Evolutionary conservation across 2,329 filamentous ascomycete species (phyloP), one percentile per base, ranked within the genome.

Genomic region (Thielaviopsis populi): DNA sequence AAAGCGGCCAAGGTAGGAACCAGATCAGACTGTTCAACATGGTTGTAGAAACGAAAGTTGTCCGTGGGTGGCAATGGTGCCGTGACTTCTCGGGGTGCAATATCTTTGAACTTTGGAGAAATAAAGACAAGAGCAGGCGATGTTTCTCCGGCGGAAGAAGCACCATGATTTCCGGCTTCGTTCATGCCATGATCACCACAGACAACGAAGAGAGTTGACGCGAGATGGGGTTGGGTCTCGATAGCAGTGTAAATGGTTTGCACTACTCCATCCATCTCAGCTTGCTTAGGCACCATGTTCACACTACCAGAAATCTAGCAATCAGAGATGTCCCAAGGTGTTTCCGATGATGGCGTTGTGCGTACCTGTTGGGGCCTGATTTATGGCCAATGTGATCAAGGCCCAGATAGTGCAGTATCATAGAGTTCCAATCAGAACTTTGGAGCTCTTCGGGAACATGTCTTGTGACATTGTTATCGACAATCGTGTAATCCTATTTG

Each of bases 111-210:
- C 70, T 90, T 94, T 0, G 92, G 91, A 1, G 91, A 94, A 68
- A 95, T 83, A 72, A 99, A 97, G 22, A 96, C 82, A 10, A 99
- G 76, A 17, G 94, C 94, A 0, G 94, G 87, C 0, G 92, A 96
- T 1, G 94, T 97, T 76, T 99, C 94, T 53, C 94, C 92, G 1
- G 90, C 83, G 0, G 91, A 91, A 10, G 92, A 96, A 46, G 92
- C 94, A 37, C 94, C 94, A 72, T 99, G 94, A 69, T 97, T 97
- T 1, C 94, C 94, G 22, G 89, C 94, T 69, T 97, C 92, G 69
- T 97, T 99, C 94, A 99, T 99, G n/a, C 94, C 94, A 72, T 99
- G 94, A 70, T 99, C 95, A 64, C 94, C 94, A 64, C 87, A 90
- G 6, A 99, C 75, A 2, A 99, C 85, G 56, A 99, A 80, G 1